Percentiles rank a stretch among this genome's conserved stretches.
phyloP scores from a whole-genome alignment of 169 alveolate genomes.

The Plasmodium knowlesi region DNA sequence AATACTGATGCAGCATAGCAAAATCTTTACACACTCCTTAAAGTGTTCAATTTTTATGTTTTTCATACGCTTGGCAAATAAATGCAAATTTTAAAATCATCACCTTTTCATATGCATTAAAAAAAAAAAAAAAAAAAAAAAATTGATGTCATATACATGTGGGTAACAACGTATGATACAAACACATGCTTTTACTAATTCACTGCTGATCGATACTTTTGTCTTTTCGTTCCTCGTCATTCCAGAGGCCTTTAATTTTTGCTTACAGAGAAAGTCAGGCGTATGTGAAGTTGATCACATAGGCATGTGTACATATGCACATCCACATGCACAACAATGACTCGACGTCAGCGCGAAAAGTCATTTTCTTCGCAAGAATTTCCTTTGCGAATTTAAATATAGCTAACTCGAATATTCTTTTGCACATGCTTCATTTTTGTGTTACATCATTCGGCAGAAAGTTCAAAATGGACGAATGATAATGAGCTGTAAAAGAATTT shows the following conservation, averaged over 20 bases:
- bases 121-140: neutral
- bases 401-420: neutral
- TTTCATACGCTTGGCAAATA: neutral
- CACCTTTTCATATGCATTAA: neutral
- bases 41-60: neutral
- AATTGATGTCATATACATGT: neutral
- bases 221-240: constrained; percentile 2
- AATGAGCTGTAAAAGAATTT: neutral
- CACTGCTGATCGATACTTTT: neutral
- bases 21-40: neutral
- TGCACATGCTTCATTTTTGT: neutral
- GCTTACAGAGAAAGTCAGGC: neutral
- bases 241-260: neutral
- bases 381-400: neutral
- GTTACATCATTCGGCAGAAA: neutral
- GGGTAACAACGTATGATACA: neutral
- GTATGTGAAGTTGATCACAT: neutral
- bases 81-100: neutral
- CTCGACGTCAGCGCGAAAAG: neutral
- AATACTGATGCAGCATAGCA: neutral
- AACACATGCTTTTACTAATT: neutral
- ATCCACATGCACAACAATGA: neutral
- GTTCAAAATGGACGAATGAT: neutral
- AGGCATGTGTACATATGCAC: neutral
- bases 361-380: neutral